These are phyloP conservation scores for Rhizoclosmatium hyalinum DNA, from an alignment of 371 early-diverging fungal species.

Conservation along the genomic window DNA sequence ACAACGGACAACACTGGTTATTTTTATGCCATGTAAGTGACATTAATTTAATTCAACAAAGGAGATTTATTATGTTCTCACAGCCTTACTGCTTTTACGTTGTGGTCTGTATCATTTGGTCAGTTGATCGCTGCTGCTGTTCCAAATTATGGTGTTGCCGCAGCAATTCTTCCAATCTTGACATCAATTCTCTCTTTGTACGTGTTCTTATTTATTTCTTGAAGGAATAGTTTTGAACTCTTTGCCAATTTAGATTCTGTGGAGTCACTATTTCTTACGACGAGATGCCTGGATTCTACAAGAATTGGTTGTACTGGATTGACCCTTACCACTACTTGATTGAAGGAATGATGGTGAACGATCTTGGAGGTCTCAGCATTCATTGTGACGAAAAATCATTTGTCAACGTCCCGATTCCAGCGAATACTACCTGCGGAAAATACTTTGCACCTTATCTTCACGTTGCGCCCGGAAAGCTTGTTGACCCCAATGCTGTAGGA, in stretches of 20 bases:
- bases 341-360: constrained; percentile 78
- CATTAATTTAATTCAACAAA: neutral
- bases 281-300: constrained; percentile 78
- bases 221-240: neutral
- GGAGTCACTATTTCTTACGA: constrained; percentile 73
- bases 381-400: constrained; percentile 61
- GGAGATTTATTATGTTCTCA: neutral
- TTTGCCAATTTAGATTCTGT: constrained; percentile 38
- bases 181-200: constrained; percentile 70
- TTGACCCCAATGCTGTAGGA: constrained; percentile 53
- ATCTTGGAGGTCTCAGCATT: constrained; percentile 64
- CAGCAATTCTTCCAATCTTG: constrained; percentile 75
- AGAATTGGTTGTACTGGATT: constrained; percentile 81
- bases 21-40: constrained; percentile 65
- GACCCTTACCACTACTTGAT: constrained; percentile 76
- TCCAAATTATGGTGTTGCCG: constrained; percentile 66
- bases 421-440: constrained; percentile 67
- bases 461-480: constrained; percentile 66
- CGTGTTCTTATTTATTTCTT: constrained; percentile 2
- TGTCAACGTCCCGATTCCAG: constrained; percentile 59
- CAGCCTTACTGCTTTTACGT: constrained; percentile 58
- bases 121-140: constrained; percentile 74
- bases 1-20: constrained; percentile 62
- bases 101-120: constrained; percentile 75
- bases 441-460: constrained; percentile 68